Evolutionary conservation across 164 flowering plant species (phyloP).

Genomic region (Dillenia suffruticosa): DNA sequence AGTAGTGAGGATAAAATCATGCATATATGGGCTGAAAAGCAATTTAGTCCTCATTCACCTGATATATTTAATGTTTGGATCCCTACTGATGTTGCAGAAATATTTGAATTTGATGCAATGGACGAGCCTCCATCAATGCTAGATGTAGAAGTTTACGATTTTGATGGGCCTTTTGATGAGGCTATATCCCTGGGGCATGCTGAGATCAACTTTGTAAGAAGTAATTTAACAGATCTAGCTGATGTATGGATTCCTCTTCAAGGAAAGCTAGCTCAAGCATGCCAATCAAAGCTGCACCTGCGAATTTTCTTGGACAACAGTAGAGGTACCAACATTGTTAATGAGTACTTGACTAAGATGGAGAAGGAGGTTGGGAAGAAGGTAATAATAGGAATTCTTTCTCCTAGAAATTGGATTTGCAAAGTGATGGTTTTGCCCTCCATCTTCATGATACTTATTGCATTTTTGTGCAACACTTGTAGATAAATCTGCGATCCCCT

Average conservation of each 20-base stretch:
- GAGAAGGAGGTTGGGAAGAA: conserved; percentile 96
- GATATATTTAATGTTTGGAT: no score
- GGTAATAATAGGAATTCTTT: conserved; percentile 33
- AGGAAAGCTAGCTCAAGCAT: conserved; percentile 85
- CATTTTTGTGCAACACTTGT: conserved; percentile 12
- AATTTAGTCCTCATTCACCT: no score
- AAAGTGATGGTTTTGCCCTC: not conserved
- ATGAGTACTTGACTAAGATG: conserved; percentile 76
- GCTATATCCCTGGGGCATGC: conserved; percentile 85
- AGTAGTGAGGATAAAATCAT: no score
- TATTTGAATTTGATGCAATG: conserved; percentile 99
- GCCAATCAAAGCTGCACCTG: conserved; percentile 83
- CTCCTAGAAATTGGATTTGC: conserved; percentile 2
- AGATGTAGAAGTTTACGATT: conserved; percentile 87
- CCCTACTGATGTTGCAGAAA: conserved; percentile 52
- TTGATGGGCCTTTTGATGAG: conserved; percentile 97
- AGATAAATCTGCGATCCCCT: conserved; percentile 87
- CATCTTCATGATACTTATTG: not conserved
- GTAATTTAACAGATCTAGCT: conserved; percentile 68
- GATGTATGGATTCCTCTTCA: conserved; percentile 91
- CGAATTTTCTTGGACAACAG: conserved; percentile 82
- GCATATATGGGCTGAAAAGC: no score
- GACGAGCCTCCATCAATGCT: conserved; percentile 89
- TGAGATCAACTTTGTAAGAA: conserved; percentile 79
- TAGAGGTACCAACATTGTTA: conserved; percentile 57